Evolutionary conservation across 1,284 basidiomycete species (phyloP), one percentile per base, ranked within the genome.

Genomic region (Microbotryomycetes sp.): DNA sequence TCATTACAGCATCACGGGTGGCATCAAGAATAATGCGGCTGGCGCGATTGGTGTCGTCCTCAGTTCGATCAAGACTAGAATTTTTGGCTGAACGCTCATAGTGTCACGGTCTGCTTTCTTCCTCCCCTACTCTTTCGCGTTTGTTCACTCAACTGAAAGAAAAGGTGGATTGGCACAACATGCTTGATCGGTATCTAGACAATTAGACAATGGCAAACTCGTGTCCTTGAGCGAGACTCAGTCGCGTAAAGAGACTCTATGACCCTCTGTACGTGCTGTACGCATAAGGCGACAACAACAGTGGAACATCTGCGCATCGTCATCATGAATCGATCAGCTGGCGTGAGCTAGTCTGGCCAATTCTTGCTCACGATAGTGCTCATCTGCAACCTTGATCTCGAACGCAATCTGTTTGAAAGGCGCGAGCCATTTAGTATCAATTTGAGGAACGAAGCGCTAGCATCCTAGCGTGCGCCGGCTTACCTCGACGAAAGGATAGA

Each of bases 291-390:
- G 61, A 55, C 16, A 68, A 52, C 3, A 68, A 52, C 29, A 62
- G 57, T 0, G 66, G 66, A n/a, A 68, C 59, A 48, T 68, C 53
- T 4, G 47, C 1, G 1, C 3, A 24, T 3, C 29, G n/a, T 4
- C 4, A 15, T 0, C 9, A n/a, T 18, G 35, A 41, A 4, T 18
- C 5, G 28, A 47, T 6, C 24, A 54, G 52, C 24, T 9, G 60
- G n/a, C n/a, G n/a, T n/a, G n/a, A n/a, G n/a, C n/a, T n/a, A n/a
- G n/a, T n/a, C n/a, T n/a, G n/a, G n/a, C n/a, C n/a, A n/a, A n/a
- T n/a, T n/a, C n/a, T n/a, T n/a, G n/a, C n/a, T n/a, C n/a, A 59
- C 72, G 73, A 54, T 74, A 71, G 57, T 74, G 73, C 54, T 73
- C 71, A 23, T 65, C 61, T 0, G 69, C 57, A 23, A 66, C 63